Percentiles rank a stretch among this genome's conserved stretches.
Conservation (phyloP, 1,284 basidiomycete genomes). For the Fereydounia khargensis region DNA sequence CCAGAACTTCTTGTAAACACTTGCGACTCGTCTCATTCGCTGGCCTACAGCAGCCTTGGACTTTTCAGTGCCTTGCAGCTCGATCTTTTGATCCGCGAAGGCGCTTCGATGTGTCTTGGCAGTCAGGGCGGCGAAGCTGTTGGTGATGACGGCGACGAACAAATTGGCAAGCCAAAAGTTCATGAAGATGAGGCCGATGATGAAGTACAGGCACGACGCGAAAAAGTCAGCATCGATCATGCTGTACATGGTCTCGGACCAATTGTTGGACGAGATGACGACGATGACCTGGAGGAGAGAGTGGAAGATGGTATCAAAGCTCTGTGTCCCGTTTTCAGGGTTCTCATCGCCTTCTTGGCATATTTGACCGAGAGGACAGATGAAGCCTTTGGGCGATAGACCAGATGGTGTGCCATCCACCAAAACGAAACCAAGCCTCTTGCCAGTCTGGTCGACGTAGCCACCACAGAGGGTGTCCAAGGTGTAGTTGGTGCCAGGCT, state of each 20-base stretch:
- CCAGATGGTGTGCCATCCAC: constrained; percentile 16
- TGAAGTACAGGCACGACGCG: constrained; percentile 82
- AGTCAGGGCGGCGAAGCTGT: constrained; percentile 86
- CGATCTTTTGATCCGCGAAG: constrained; percentile 67
- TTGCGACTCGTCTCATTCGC: constrained; percentile 30
- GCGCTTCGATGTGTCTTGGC: constrained; percentile 86
- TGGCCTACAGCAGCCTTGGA: constrained; percentile 7
- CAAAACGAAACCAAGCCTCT: constrained; percentile 14
- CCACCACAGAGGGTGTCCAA: constrained; percentile 51
- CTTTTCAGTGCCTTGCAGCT: constrained; percentile 1
- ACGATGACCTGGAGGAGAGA: constrained; percentile 81
- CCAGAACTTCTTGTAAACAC: constrained; percentile 50
- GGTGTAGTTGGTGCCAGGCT: constrained; percentile 40
- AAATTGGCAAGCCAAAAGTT: constrained; percentile 72
- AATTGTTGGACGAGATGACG: constrained; percentile 67
- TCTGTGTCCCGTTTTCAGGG: constrained; percentile 69
- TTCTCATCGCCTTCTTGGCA: constrained; percentile 61
- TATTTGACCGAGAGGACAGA: constrained; percentile 54
- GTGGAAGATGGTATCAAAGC: constrained; percentile 86
- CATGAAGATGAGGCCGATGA: constrained; percentile 64
- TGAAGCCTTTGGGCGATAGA: constrained; percentile 46
- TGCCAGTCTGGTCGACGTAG: constrained; percentile 16
- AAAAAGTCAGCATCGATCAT: constrained; percentile 92
- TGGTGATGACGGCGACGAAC: constrained; percentile 93
- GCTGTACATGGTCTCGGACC: constrained; percentile 73